Evolutionary conservation across 352 stramenopile genomes (phyloP).

Genomic region (Pythium dissimile): DNA sequence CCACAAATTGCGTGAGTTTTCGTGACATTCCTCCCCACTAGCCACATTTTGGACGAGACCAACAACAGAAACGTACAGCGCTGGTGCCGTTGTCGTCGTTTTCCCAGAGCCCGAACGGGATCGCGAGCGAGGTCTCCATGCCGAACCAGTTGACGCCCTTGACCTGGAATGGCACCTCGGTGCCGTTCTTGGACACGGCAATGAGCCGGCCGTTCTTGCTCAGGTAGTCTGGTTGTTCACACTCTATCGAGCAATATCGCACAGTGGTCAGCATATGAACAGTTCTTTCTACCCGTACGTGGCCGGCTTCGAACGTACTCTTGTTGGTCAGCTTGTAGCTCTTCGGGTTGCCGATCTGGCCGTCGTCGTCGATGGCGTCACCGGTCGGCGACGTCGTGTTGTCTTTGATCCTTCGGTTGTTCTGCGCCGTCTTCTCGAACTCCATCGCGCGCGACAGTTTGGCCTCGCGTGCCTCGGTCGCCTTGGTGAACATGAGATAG

Average conservation of each 20-base stretch:
- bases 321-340: constrained; percentile 39
- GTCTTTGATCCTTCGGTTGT: constrained; percentile 46
- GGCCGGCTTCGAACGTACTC: constrained; percentile 10
- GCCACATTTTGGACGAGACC: background rate
- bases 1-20: too few relatives aligned
- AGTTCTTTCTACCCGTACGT: background rate
- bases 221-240: constrained; percentile 66
- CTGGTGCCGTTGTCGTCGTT: constrained; percentile 73
- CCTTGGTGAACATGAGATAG: constrained; percentile 36
- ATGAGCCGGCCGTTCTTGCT: constrained; percentile 69
- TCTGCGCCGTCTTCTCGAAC: constrained; percentile 35
- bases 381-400: constrained; percentile 29
- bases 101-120: constrained; percentile 75
- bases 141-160: constrained; percentile 82
- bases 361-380: constrained; percentile 45
- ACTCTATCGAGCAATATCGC: constrained; percentile 26
- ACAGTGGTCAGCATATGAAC: background rate
- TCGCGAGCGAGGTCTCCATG: constrained; percentile 66
- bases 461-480: constrained; percentile 29
- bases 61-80: constrained; percentile 27
- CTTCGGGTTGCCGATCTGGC: constrained; percentile 61
- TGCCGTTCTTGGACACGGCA: constrained; percentile 62
- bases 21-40: too few relatives aligned
- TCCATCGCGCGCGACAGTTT: constrained; percentile 22
- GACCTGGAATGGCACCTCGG: constrained; percentile 59